Base-by-base conservation (phyloP, 352 stramenopile species). In the Pythium periplocum region DNA sequence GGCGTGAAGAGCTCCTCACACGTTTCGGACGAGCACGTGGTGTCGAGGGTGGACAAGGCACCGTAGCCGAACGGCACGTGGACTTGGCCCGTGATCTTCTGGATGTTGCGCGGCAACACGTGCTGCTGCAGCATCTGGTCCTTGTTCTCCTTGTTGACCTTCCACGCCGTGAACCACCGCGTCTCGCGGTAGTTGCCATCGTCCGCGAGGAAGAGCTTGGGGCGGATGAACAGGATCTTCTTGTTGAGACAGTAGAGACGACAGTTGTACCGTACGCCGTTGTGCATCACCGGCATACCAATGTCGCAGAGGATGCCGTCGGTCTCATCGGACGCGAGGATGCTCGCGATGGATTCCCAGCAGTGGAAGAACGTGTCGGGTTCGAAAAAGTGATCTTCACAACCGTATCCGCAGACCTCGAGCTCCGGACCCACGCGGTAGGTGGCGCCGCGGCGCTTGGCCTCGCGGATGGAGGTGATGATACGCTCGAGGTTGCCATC, bases 1-100 rank as follows among this genome's bases (percentile, higher is more conserved):
- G 96, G 94, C 32, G 96, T 98, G 83, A 98, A 99, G 34, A 99
- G 75, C 71, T 99, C 97, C 71, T 99, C 97, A 67, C 97, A 99
- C 26, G 91, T 97, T 79, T 99, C 97, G 43, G 89, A 96, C 31
- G 88, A 87, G 51, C 77, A 89, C 55, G 78, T 79, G 12, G 94
- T 92, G 56, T 98, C 93, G 12, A 96, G 78, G 31, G 78, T 87
- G 33, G 79, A 76, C 17, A 98, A 52, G 37, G 85, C 79, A 8
- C 79, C 86, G 31, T 78, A 74, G 33, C 90, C 91, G 33, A 97
- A 94, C 3, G 84, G 88, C 11, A 95, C 87, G 51, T 81, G 75
- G 38, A 87, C 71, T 17, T 69, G 64, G 12, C 82, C 83, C 37
- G 81, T 97, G 49, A 88, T 59, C 34, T 87, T 77, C 61, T 89